Evolutionary conservation across 805 yeast genomes (phyloP), one percentile per base, ranked within the genome.

Genomic region (Vanderwaltozyma polyspora): DNA sequence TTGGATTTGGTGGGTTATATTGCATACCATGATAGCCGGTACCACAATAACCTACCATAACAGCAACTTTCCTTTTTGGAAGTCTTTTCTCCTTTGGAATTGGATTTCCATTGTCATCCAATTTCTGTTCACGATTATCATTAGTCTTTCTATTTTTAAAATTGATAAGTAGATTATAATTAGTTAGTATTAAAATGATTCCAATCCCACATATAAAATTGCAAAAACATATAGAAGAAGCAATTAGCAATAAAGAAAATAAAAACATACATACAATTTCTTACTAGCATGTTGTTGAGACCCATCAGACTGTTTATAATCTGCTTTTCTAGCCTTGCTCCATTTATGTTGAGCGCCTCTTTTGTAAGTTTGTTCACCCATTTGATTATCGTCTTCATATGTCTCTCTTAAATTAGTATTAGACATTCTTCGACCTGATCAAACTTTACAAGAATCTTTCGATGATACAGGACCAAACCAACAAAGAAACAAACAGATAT

Each of bases 21-120:
- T 89, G 97, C 93, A 89, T 83, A 4, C 97, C 97, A 59, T 85
- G 91, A 59, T 86, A 89, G 0, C 96, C 95, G 1, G 95, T 76
- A 19, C 97, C 97, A 53, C 95, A 84, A 62, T 89, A 89, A 4
- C 97, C 96, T 40, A 89, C 67, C 74, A 84, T 67, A 48, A 82
- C 74, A 0, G 95, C 96, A 16, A 85, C 95, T 52, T 87, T 87
- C 49, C 74, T 73, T 67, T 89, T 89, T n/a, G 95, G 95, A 68
- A 71, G 46, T 56, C 86, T 68, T 21, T 57, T 57, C 42, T 74
- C 82, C 37, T 64, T 67, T 27, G 68, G 74, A 27, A 74, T 55
- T 3, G 78, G 76, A 23, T 72, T 67, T 10, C 87, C 89, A 19
- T 74, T 59, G 13, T 64, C 80, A 53, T 79, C 86, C 55, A 44